Evolutionary conservation across 352 stramenopile genomes (phyloP), one percentile per base, ranked within the genome.

Genomic region (Phytophthora uliginosa): DNA sequence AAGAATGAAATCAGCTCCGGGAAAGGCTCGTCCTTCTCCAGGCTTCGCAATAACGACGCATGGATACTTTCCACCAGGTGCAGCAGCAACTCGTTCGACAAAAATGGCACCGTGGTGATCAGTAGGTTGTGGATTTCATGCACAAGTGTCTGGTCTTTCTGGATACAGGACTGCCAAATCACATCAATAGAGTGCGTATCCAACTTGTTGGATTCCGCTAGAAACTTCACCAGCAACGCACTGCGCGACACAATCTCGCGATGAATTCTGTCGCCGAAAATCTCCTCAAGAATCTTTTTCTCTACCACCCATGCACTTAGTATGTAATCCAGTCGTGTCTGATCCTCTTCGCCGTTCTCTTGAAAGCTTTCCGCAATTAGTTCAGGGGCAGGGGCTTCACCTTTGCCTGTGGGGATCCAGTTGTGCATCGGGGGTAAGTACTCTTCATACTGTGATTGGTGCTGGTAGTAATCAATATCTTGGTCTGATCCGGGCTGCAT

Each of bases 391-490:
- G 89, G 89, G 0, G 79, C 77, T 40, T 91, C 83, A 33, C 91
- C 91, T 72, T 91, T 93, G 9, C 86, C 83, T 20, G 87, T 95
- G 5, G 87, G 77, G 22, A 98, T 77, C 97, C 97, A 99, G 58
- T 98, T 95, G 31, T 79, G 75, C 26, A 78, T 82, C 8, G 96
- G 95, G 5, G 98, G 98, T 34, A 98, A 70, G 18, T 84, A 92
- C 68, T 99, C 96, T 78, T 99, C 96, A 58, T 97, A 87, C 63
- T 93, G 84, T 3, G 95, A 99, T 76, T 99, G 98, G 69, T 99
- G 96, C 76, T 99, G 97, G 77, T 99, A 99, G 78, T 99, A 99
- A 77, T 99, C 97, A 69, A 99, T 97, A 80, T 99, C 98, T 71
- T 99, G 97, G 74, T 99, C 97, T 7, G 98, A 99, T 28, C 98